Conservation (phyloP, 345 rosid species). For the Bruguiera parviflora region DNA sequence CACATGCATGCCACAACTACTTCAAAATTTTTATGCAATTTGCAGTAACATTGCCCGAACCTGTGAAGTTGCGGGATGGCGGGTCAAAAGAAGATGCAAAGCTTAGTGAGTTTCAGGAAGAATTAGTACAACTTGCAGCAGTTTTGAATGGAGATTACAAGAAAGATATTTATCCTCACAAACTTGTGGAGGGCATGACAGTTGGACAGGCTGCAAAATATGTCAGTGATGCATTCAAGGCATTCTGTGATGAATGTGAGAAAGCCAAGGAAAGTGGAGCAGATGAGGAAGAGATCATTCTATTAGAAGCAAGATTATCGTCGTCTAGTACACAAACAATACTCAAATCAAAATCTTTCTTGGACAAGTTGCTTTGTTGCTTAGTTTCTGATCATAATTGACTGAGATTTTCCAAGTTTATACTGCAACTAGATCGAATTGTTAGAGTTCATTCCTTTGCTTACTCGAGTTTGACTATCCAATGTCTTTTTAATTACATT, state of each 20-base stretch:
- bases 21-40: neutral
- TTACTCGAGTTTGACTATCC: too few relatives aligned
- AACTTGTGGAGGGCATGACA: constrained; percentile 57
- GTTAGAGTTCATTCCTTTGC: too few relatives aligned
- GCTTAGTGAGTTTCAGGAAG: constrained; percentile 65
- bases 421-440: too few relatives aligned
- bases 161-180: constrained; percentile 42
- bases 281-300: constrained; percentile 36
- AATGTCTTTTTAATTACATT: too few relatives aligned
- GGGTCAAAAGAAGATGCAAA: constrained; percentile 44
- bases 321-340: constrained; percentile 7
- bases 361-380: constrained; percentile 50
- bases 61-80: constrained; percentile 34
- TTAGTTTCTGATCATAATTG: neutral
- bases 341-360: constrained; percentile 26
- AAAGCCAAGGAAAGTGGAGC: constrained; percentile 42
- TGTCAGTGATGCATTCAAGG: constrained; percentile 37
- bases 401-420: too few relatives aligned
- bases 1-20: neutral
- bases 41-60: constrained; percentile 49
- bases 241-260: constrained; percentile 40
- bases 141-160: constrained; percentile 53
- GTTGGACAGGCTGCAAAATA: constrained; percentile 51
- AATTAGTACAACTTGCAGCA: constrained; percentile 61
- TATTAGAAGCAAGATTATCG: neutral